Evolutionary conservation across 1,284 basidiomycete genomes (phyloP).

Genomic region (Xerocomus minutiporus): DNA sequence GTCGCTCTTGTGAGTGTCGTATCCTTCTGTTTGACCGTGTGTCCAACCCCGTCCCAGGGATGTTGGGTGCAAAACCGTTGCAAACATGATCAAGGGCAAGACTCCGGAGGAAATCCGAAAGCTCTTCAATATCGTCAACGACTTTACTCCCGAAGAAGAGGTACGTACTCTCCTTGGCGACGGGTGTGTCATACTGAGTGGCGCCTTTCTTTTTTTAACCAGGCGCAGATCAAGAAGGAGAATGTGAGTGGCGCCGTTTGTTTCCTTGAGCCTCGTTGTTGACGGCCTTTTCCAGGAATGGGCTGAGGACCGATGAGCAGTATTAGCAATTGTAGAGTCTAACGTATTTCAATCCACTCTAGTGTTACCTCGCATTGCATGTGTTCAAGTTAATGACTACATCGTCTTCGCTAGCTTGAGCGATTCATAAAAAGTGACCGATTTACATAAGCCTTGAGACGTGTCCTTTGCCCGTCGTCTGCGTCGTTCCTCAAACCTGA

Average conservation of each 20-base stretch:
- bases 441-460: conserved; percentile 26
- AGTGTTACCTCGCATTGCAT: conserved; percentile 17
- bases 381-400: conserved; percentile 21
- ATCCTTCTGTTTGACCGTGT: neutral
- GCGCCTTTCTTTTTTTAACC: conserved; percentile 9
- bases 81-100: conserved; percentile 99
- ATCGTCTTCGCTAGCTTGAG: neutral
- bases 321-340: conserved; percentile 21
- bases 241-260: conserved; percentile 60
- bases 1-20: conserved; percentile 77
- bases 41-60: conserved; percentile 53
- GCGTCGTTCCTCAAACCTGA: neutral
- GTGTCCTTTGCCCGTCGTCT: neutral
- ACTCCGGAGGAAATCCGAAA: conserved; percentile 95
- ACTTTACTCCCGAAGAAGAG: conserved; percentile 99
- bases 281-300: conserved; percentile 58
- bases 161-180: conserved; percentile 37
- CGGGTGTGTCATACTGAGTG: conserved; percentile 7
- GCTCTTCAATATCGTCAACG: conserved; percentile 96
- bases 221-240: conserved; percentile 99
- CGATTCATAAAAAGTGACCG: neutral
- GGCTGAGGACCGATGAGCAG: conserved; percentile 76
- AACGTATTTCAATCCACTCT: conserved; percentile 23
- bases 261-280: conserved; percentile 1
- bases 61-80: conserved; percentile 99